A percentile compares a stretch with the other conserved stretches of the same genome.
phyloP scores from a whole-genome alignment of 768 basidiomycete genomes.

The Rhodotorula toruloides region DNA sequence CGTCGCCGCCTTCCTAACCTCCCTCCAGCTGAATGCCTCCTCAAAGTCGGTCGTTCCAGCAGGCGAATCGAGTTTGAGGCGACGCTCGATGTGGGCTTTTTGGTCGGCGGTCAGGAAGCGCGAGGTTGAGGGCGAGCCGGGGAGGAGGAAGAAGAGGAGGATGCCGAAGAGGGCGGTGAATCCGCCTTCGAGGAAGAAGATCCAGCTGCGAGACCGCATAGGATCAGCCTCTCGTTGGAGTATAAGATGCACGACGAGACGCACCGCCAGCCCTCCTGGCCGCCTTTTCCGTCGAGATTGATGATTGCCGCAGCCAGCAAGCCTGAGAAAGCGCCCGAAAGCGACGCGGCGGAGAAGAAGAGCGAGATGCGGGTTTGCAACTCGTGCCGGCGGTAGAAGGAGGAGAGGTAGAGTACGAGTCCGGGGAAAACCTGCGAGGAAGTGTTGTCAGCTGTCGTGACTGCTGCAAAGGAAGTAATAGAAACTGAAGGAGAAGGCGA shows the following conservation, averaged over 20 bases:
- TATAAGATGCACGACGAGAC: not conserved
- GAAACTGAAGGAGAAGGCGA: not conserved
- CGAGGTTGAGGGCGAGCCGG: constrained; percentile 51
- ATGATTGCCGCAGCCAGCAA: constrained; percentile 46
- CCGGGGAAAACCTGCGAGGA: constrained; percentile 23
- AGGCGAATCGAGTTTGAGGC: constrained; percentile 38
- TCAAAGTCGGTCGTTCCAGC: constrained; percentile 4
- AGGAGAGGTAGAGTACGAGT: constrained; percentile 40
- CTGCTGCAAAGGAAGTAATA: not conserved
- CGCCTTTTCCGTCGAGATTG: constrained; percentile 42
- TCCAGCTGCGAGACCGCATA: constrained; percentile 7
- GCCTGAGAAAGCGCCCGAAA: constrained; percentile 39
- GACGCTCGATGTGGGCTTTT: constrained; percentile 32
- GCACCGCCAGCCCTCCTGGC: constrained; percentile 46
- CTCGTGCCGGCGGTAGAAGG: constrained; percentile 42
- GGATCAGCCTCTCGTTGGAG: not conserved
- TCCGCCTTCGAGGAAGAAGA: constrained; percentile 53
- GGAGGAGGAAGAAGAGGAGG: constrained; percentile 54
- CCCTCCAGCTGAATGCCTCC: constrained; percentile 58
- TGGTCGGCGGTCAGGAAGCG: constrained; percentile 55
- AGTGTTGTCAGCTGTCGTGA: too few relatives aligned
- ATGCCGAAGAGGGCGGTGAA: constrained; percentile 62
- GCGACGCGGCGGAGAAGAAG: constrained; percentile 43
- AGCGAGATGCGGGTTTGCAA: constrained; percentile 43
- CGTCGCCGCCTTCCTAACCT: constrained; percentile 54